phyloP scores from a whole-genome alignment of 148 eudicot genomes.

The Camellia sinensis region DNA sequence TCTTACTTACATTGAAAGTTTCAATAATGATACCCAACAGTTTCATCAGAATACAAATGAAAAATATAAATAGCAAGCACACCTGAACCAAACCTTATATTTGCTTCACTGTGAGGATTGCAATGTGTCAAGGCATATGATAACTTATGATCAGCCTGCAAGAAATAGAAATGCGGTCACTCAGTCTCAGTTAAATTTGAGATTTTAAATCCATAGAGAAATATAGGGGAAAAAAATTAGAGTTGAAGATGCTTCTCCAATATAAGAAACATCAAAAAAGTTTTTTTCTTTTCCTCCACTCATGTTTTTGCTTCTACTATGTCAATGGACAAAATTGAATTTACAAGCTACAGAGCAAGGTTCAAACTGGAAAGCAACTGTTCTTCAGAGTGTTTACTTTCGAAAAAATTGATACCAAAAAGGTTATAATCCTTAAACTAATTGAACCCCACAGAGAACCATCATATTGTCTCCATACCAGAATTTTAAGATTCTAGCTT shows the following conservation, averaged over 20 bases:
- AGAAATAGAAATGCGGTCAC: neutral
- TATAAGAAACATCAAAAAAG: neutral
- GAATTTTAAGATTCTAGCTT: neutral
- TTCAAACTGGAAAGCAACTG: neutral
- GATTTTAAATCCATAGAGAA: neutral
- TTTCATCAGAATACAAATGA: conserved; percentile 3
- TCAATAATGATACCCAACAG: neutral
- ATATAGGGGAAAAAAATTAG: neutral
- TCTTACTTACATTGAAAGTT: neutral
- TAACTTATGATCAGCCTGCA: conserved; percentile 89
- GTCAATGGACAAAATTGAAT: neutral
- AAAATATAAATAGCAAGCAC: conserved; percentile 13
- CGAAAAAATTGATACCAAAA: conserved; percentile 6
- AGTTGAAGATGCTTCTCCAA: neutral
- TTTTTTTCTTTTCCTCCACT: neutral
- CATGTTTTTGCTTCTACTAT: neutral
- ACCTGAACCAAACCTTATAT: conserved; percentile 61
- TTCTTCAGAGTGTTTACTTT: neutral
- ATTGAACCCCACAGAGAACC: neutral
- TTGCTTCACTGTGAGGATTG: conserved; percentile 63
- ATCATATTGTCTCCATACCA: neutral
- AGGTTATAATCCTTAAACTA: neutral
- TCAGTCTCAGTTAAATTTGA: neutral
- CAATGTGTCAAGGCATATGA: conserved; percentile 89
- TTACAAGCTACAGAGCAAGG: neutral